Conservation (phyloP, 2,329 filamentous ascomycete species). For the Colletotrichum scovillei region DNA sequence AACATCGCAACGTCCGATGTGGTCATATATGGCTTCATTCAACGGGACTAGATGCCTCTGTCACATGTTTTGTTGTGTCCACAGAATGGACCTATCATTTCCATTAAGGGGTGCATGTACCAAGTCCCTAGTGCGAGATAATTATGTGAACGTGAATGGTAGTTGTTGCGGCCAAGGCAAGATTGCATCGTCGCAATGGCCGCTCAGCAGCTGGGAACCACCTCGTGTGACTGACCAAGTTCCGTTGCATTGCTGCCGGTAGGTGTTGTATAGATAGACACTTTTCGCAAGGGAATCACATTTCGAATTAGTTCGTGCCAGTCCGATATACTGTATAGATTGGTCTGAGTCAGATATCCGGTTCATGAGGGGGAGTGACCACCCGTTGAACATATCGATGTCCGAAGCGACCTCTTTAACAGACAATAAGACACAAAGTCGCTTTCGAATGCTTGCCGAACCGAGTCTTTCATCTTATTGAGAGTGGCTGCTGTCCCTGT, state of each 20-base stretch:
- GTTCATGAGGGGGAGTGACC: not conserved
- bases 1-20: not conserved
- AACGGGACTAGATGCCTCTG: not conserved
- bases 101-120: not conserved
- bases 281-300: not conserved
- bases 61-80: not conserved
- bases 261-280: not conserved
- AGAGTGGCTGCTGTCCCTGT: not conserved
- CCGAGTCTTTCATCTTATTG: not conserved
- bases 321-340: not conserved
- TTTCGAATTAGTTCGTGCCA: not conserved
- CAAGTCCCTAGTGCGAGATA: not conserved
- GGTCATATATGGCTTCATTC: not conserved
- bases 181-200: not conserved
- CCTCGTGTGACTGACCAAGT: not conserved
- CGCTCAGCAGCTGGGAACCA: not conserved
- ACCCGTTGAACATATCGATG: not conserved
- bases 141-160: not conserved
- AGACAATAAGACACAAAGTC: not conserved
- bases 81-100: not conserved
- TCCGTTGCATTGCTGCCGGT: not conserved
- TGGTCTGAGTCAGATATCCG: not conserved
- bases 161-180: not conserved
- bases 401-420: not conserved
- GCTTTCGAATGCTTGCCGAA: not conserved